Base-by-base conservation (phyloP, 2,329 filamentous ascomycete genomes). In the Coniochaeta sp. region DNA sequence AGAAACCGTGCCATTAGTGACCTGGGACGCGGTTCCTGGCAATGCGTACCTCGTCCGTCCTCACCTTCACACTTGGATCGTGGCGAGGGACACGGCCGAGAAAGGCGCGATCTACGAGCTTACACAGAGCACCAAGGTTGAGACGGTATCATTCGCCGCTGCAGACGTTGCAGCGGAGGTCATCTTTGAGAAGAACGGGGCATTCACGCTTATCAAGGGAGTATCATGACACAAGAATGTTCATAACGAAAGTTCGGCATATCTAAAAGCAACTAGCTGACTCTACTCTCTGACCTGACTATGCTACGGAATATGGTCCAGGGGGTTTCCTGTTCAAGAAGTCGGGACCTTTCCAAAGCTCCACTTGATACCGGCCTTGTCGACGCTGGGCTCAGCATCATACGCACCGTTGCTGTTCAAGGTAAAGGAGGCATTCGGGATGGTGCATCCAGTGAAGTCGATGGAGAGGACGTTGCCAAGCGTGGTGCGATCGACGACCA, bases 171-270 rank as follows among this genome's bases (percentile, higher is more conserved):
- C 42, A 4, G 42, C 22, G 19, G 42, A 47, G 22, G 42, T 26
- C n/a, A 36, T 32, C 6, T 38, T 38, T 22, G 22, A n/a, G 59
- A 32, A 67, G 65, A 60, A 47, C 55, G 42, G 42, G 17, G 26
- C 42, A 10, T 47, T 47, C 22, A 47, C 42, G 19, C 42, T 47
- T 19, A 47, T 47, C 42, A 47, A 26, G 19, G 42, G 42, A 7
- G 42, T 26, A 7, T 47, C 42, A 10, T 47, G 42, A 47, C 30
- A 10, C 34, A 36, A 12, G 34, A 3, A 36, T 36, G 14, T 36
- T 7, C 5, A 26, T 5, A 24, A 47, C 5, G 10, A 47, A 7
- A 3, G 3, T 3, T 12, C n/a, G 38, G 19, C 17, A 42, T 42
- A 5, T 4, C 38, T n/a, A 19, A 19, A 14, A 42, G 38, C 2